Evolutionary conservation across 75 land plant species (phyloP), one percentile per base, ranked within the genome.

Genomic region (Ceratopteris richardii): DNA sequence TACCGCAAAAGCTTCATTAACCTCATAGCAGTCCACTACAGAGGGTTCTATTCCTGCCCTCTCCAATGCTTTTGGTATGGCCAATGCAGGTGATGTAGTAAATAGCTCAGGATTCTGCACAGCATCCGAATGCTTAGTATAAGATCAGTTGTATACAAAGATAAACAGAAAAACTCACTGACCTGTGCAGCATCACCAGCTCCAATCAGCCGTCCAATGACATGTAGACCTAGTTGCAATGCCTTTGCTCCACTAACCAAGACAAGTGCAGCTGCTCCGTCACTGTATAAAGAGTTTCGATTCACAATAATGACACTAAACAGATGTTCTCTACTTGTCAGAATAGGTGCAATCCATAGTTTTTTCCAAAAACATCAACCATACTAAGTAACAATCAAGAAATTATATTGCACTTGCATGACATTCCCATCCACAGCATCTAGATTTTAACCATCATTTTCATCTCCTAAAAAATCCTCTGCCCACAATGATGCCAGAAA

Each of bases 161-260:
- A 44, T 40, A 1, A 33, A 33, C 3, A 4, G 7, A 33, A 33
- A 33, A 33, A 9, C 37, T 33, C 37, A 33, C 27, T 29, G 56
- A 88, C 97, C 94, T 92, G 94, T 55, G 88, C 98, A 23, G 96
- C 96, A 73, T 89, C 98, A 61, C 81, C 98, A 77, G 70, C 83
- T 7, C 98, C 96, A 47, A 47, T 70, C 13, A 93, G 76, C 54
- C 65, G 78, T 24, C 90, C 90, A 70, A 93, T 79, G 5, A 93
- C 90, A 55, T 72, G 65, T 16, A 89, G 72, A 16, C 90, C 90
- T 33, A 89, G 66, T 52, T 93, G 62, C 48, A 74, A 52, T 22
- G 87, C 98, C 64, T 74, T 93, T 30, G 72, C 62, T 55, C 98
- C 96, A 73, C 98, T 93, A 40, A 93, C 87, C 30, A 93, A 65